Conservation (phyloP, 805 yeast genomes). For the Pichia occidentalis region DNA sequence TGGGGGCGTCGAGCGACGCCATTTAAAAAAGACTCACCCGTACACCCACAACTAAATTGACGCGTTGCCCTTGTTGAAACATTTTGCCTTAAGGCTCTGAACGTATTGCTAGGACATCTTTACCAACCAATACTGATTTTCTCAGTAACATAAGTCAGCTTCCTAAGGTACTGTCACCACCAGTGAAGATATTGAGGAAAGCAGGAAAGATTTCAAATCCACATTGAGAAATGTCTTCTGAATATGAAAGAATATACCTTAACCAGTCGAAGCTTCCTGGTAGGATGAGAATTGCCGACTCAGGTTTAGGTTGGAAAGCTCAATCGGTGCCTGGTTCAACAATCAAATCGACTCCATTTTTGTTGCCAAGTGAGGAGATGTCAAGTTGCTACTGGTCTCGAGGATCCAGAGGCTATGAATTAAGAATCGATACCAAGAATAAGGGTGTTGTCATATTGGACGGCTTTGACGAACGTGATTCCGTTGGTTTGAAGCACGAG, state of each 20-base stretch:
- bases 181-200: neutral
- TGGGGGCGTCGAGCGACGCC: no score
- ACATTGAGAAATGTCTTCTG: slow-evolving; percentile 33
- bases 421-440: slow-evolving; percentile 82
- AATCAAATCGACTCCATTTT: slow-evolving; percentile 63
- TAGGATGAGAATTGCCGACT: slow-evolving; percentile 87
- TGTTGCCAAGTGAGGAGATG: slow-evolving; percentile 82
- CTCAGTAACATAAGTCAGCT: no score
- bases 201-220: neutral
- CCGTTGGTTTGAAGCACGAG: slow-evolving; percentile 73
- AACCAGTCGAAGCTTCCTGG: slow-evolving; percentile 83
- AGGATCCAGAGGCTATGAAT: slow-evolving; percentile 86
- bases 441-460: slow-evolving; percentile 82
- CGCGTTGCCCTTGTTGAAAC: no score
- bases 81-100: no score
- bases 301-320: slow-evolving; percentile 96
- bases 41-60: no score
- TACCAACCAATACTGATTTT: no score
- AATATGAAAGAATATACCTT: slow-evolving; percentile 84
- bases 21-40: no score
- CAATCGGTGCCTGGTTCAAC: slow-evolving; percentile 36
- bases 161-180: neutral
- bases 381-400: slow-evolving; percentile 83
- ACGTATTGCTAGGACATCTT: no score
- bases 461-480: slow-evolving; percentile 86